phyloP scores from a whole-genome alignment of 495 filamentous ascomycete species.

The Neurospora sp. region DNA sequence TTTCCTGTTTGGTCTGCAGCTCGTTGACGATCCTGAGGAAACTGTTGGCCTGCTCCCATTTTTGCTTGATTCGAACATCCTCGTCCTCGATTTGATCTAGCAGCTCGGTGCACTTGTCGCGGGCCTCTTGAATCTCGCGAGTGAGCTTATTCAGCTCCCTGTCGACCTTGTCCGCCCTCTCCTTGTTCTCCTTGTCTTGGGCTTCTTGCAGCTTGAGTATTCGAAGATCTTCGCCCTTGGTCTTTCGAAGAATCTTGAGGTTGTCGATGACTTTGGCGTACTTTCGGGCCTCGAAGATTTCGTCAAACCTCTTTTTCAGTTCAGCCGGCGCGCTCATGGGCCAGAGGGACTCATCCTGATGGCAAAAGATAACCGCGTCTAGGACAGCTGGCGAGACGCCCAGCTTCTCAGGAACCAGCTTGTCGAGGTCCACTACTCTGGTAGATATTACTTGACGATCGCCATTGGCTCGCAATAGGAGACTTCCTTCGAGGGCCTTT shows the following conservation, averaged over 20 bases:
- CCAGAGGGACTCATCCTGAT: conserved; percentile 97
- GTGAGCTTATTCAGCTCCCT: conserved; percentile 52
- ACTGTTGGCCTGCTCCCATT: conserved; percentile 32
- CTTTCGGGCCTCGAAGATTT: conserved; percentile 93
- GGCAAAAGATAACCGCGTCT: conserved; percentile 94
- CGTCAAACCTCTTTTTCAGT: conserved; percentile 89
- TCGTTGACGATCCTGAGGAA: conserved; percentile 48
- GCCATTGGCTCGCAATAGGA: conserved; percentile 69
- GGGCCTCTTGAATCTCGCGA: conserved; percentile 61
- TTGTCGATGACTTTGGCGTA: conserved; percentile 97
- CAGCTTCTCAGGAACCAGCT: conserved; percentile 73
- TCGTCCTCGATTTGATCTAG: conserved; percentile 35
- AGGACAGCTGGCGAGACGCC: conserved; percentile 86
- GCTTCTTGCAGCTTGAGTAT: conserved; percentile 62
- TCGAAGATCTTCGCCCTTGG: conserved; percentile 61
- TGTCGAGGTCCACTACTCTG: conserved; percentile 66
- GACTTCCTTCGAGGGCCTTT: conserved; percentile 72
- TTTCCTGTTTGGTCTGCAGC: conserved; percentile 48
- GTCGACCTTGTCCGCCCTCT: conserved; percentile 63
- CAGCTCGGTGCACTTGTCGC: conserved; percentile 46
- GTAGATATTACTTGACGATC: conserved; percentile 69
- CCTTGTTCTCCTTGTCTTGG: conserved; percentile 74
- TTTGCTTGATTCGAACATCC: conserved; percentile 29
- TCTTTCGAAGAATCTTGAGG: conserved; percentile 76
- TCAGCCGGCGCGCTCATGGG: conserved; percentile 82